Percentiles rank a stretch among this genome's conserved stretches.
Evolutionary conservation across 768 basidiomycete species (phyloP).

Genomic region (Tephrocybe sp.): DNA sequence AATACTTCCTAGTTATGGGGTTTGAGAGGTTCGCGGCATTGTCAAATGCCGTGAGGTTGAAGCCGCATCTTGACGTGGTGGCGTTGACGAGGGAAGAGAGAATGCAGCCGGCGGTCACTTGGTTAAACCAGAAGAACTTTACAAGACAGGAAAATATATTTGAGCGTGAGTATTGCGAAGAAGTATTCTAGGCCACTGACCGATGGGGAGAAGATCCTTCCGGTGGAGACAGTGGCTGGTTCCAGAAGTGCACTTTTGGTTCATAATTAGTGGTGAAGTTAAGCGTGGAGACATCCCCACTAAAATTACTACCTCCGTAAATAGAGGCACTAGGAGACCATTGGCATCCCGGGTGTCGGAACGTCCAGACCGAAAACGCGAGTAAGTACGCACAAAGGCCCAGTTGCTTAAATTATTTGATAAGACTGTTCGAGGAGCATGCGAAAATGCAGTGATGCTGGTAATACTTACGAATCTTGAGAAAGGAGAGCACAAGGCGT

Average conservation of each 20-base stretch:
- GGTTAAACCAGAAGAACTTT: constrained; percentile 34
- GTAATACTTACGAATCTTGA: constrained; percentile 31
- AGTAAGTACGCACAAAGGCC: constrained; percentile 38
- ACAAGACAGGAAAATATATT: constrained; percentile 18
- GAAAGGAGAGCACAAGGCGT: constrained; percentile 34
- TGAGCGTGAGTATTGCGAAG: constrained; percentile 10
- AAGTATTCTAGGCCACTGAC: constrained; percentile 21
- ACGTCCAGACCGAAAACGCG: constrained; percentile 43
- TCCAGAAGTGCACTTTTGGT: constrained; percentile 39
- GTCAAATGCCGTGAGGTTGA: constrained; percentile 38
- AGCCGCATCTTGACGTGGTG: constrained; percentile 33
- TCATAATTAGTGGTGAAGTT: constrained; percentile 31
- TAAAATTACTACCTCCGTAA: constrained; percentile 40
- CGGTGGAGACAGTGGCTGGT: constrained; percentile 35
- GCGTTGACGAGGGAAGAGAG: constrained; percentile 34
- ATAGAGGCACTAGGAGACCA: constrained; percentile 36
- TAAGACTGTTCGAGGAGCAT: constrained; percentile 12
- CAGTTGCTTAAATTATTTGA: constrained; percentile 22
- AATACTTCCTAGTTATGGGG: constrained; percentile 43
- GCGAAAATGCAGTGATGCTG: neutral
- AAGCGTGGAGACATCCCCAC: constrained; percentile 18
- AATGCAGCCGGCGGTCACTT: constrained; percentile 13
- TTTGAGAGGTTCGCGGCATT: constrained; percentile 28
- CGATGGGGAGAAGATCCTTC: constrained; percentile 42
- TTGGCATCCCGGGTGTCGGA: constrained; percentile 37